Conservation (phyloP, 1,139 yeast species). For the Saccharomycopsis phalli region DNA sequence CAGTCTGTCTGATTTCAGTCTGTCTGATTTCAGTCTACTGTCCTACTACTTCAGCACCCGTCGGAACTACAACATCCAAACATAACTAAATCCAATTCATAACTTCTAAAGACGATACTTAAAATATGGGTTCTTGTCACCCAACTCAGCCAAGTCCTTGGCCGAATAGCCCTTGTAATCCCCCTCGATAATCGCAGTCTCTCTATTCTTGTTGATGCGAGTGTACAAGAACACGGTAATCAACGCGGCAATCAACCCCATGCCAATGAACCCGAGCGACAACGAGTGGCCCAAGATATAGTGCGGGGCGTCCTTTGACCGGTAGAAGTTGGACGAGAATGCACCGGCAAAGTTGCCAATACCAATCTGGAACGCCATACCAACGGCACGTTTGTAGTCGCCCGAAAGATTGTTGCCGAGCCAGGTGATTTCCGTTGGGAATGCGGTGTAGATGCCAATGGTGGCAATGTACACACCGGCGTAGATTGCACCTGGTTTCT, state of each 20-base stretch:
- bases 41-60: no score
- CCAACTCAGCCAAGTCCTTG: slow-evolving; percentile 27
- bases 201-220: slow-evolving; percentile 24
- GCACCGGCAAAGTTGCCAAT: slow-evolving; percentile 35
- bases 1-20: no score
- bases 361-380: slow-evolving; percentile 34
- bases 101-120: background rate
- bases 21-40: no score
- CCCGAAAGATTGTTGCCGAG: slow-evolving; percentile 31
- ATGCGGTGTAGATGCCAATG: slow-evolving; percentile 29
- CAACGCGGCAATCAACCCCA: slow-evolving; percentile 22
- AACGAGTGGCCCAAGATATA: slow-evolving; percentile 24
- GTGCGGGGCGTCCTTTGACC: slow-evolving; percentile 28
- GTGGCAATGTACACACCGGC: slow-evolving; percentile 31
- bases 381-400: slow-evolving; percentile 31
- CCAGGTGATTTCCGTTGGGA: slow-evolving; percentile 34
- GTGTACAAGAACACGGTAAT: slow-evolving; percentile 22
- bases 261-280: slow-evolving; percentile 21
- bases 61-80: no score
- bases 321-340: slow-evolving; percentile 30
- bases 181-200: slow-evolving; percentile 24
- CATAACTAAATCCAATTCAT: no score
- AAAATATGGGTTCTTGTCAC: slow-evolving; percentile 23
- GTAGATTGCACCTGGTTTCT: slow-evolving; percentile 25
- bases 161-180: slow-evolving; percentile 25